Conservation (phyloP, 164 flowering plant genomes). For the Litsea cubeba region DNA sequence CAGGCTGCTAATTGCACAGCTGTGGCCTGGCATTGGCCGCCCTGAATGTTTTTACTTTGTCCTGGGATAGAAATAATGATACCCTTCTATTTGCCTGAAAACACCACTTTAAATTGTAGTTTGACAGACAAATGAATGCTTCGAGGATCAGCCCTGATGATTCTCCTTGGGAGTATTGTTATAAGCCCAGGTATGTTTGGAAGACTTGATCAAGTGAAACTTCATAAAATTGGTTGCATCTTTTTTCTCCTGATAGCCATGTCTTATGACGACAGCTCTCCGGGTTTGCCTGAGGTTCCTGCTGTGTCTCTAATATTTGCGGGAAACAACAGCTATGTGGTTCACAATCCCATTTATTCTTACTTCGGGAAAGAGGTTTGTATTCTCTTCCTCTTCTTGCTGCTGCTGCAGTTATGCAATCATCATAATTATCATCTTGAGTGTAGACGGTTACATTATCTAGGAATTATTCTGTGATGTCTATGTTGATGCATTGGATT, state of each 20-base stretch:
- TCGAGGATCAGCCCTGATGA: conserved; percentile 47
- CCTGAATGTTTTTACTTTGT: no score
- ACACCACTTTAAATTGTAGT: conserved; percentile 29
- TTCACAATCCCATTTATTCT: conserved; percentile 50
- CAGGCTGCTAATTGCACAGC: no score
- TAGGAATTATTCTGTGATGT: not conserved
- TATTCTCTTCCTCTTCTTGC: not conserved
- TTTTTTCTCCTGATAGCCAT: conserved; percentile 2
- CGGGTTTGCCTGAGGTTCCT: conserved; percentile 47
- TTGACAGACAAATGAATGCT: conserved; percentile 65
- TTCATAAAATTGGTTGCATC: not conserved
- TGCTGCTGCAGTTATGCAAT: not conserved
- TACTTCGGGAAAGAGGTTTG: conserved; percentile 49
- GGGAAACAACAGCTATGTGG: conserved; percentile 60
- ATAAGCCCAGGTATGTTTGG: conserved; percentile 54
- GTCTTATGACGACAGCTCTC: conserved; percentile 34
- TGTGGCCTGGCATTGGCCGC: no score
- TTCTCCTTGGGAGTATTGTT: conserved; percentile 81
- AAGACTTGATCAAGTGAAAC: not conserved
- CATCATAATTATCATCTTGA: not conserved
- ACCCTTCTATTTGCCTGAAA: not conserved
- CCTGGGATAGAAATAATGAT: no score
- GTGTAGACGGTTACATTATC: not conserved
- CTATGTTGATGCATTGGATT: no score
- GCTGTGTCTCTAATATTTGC: conserved; percentile 51